Evolutionary conservation across 1,139 yeast genomes (phyloP).

Genomic region (Yamadazyma mexicana): DNA sequence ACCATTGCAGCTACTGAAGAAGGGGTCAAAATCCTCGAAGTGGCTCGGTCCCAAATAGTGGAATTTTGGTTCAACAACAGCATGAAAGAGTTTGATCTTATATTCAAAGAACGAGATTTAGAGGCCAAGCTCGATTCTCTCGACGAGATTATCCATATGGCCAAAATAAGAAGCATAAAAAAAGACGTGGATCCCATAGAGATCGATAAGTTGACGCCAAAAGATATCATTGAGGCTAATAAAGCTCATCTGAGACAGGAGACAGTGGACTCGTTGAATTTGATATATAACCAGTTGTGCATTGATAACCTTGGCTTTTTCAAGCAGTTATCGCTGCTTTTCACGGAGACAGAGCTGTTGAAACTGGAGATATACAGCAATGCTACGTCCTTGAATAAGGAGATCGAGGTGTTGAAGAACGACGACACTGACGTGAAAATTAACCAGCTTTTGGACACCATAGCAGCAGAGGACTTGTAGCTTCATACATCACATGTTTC

Average conservation of each 20-base stretch:
- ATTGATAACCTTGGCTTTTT: slow-evolving; percentile 35
- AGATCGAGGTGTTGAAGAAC: slow-evolving; percentile 27
- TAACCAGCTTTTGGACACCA: slow-evolving; percentile 24
- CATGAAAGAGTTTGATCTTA: slow-evolving; percentile 61
- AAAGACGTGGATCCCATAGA: slow-evolving; percentile 9
- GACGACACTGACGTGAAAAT: slow-evolving; percentile 22
- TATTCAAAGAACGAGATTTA: slow-evolving; percentile 63
- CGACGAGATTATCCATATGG: slow-evolving; percentile 63
- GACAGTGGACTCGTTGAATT: slow-evolving; percentile 28
- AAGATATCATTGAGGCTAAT: slow-evolving; percentile 36
- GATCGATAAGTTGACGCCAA: slow-evolving; percentile 33
- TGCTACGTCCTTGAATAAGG: slow-evolving; percentile 26
- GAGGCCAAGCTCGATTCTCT: slow-evolving; percentile 58
- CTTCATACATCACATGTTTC: neutral
- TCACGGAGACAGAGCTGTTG: slow-evolving; percentile 23
- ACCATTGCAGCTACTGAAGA: slow-evolving; percentile 47
- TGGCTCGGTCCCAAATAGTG: slow-evolving; percentile 61
- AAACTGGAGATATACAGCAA: slow-evolving; percentile 23
- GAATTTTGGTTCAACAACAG: slow-evolving; percentile 63
- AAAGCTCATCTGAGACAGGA: slow-evolving; percentile 23
- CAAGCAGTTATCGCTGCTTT: slow-evolving; percentile 23
- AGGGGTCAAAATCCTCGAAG: slow-evolving; percentile 53
- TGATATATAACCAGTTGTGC: slow-evolving; percentile 39
- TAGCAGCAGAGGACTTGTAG: slow-evolving; percentile 7
- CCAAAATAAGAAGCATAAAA: slow-evolving; percentile 33